Evolutionary conservation across 208 protist genomes (phyloP).

Genomic region (Leishmania major): DNA sequence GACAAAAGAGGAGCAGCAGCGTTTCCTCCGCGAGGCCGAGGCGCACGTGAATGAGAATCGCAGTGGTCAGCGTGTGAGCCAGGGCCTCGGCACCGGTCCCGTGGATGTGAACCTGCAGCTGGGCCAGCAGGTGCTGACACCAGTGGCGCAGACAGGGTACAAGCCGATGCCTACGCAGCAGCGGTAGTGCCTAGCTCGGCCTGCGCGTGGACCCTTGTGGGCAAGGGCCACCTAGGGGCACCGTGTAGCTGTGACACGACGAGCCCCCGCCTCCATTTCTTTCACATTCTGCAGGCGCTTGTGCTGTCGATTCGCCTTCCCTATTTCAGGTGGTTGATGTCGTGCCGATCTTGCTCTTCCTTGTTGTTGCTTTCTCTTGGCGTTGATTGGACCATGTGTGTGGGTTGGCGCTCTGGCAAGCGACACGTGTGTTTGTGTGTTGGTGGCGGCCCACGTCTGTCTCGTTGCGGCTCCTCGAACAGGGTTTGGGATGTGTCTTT

Average conservation of each 20-base stretch:
- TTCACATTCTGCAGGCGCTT: not conserved
- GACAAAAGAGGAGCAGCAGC: slow-evolving; percentile 82
- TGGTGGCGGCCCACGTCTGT: not conserved
- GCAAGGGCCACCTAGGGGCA: not conserved
- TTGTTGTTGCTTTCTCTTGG: not conserved
- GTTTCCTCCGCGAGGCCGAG: slow-evolving; percentile 64
- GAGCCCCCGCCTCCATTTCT: not conserved
- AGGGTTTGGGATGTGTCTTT: not conserved
- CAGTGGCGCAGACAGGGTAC: slow-evolving; percentile 78
- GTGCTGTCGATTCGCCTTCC: not conserved
- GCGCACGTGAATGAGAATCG: slow-evolving; percentile 70
- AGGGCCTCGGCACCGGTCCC: slow-evolving; percentile 49
- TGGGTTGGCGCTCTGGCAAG: not conserved
- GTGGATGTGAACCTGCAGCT: slow-evolving; percentile 79
- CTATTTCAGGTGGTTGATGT: not conserved
- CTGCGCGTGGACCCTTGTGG: not conserved
- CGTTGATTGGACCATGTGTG: not conserved
- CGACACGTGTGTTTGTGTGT: not conserved
- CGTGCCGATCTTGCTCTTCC: not conserved
- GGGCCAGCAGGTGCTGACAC: slow-evolving; percentile 72
- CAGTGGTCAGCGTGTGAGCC: slow-evolving; percentile 54
- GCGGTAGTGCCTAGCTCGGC: not conserved
- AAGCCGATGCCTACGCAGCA: slow-evolving; percentile 62
- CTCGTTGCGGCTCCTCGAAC: not conserved
- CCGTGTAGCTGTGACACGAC: not conserved